These are phyloP conservation scores for Penicillium waksmanii DNA, from an alignment of 495 filamentous ascomycete genomes.

Conservation along the genomic window DNA sequence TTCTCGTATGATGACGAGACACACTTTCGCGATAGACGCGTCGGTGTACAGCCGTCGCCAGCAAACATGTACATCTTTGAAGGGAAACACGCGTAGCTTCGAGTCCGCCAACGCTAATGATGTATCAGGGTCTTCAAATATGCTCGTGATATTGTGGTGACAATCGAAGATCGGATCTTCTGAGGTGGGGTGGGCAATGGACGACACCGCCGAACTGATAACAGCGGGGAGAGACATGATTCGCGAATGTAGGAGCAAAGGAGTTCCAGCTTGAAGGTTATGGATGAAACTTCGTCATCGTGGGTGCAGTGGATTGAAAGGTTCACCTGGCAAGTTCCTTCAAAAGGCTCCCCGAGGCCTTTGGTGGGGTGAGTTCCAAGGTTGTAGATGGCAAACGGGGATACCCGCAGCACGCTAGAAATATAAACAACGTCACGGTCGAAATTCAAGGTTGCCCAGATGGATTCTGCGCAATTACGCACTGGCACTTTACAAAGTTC, in stretches of 20 bases:
- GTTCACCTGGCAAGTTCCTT: neutral
- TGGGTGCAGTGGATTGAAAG: neutral
- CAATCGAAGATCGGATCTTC: slow-evolving; percentile 52
- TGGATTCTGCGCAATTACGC: too few relatives aligned
- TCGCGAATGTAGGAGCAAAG: neutral
- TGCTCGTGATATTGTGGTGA: slow-evolving; percentile 15
- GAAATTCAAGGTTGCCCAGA: too few relatives aligned
- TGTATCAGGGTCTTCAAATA: slow-evolving; percentile 32
- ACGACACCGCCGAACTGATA: slow-evolving; percentile 29
- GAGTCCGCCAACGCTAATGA: slow-evolving; percentile 52
- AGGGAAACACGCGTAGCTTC: slow-evolving; percentile 76
- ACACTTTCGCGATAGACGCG: slow-evolving; percentile 67
- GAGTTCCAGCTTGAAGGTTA: neutral
- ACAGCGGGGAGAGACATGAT: slow-evolving; percentile 18
- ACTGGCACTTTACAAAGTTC: too few relatives aligned
- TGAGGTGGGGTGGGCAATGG: slow-evolving; percentile 32
- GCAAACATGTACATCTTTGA: slow-evolving; percentile 70
- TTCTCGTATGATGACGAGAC: slow-evolving; percentile 40
- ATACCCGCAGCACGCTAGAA: too few relatives aligned
- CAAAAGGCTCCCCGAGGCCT: neutral
- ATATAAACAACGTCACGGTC: too few relatives aligned
- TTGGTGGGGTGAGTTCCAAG: neutral
- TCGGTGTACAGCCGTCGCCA: slow-evolving; percentile 83
- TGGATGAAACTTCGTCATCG: neutral
- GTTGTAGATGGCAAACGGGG: neutral